Conservation (phyloP, 306 rosid genomes). For the Prunus salicina region DNA sequence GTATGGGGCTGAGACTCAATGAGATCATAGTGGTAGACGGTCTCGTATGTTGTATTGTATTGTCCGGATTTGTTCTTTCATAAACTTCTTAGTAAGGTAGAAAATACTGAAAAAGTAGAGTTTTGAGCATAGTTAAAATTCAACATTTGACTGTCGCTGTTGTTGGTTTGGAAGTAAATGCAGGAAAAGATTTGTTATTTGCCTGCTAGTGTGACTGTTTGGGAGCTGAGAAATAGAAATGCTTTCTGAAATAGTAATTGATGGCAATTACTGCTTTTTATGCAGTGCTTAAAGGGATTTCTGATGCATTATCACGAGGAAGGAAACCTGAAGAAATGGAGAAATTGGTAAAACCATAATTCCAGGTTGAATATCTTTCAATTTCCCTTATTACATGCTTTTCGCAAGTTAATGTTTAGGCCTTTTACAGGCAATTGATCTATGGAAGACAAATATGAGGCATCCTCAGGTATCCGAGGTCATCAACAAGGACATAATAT, state of each 20-base stretch:
- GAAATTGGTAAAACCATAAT: constrained; percentile 44
- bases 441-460: constrained; percentile 67
- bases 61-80: background rate
- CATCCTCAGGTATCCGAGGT: constrained; percentile 61
- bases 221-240: background rate
- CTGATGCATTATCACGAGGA: constrained; percentile 87
- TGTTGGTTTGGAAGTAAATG: background rate
- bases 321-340: constrained; percentile 84
- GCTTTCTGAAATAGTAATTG: background rate
- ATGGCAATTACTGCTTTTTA: constrained; percentile 22
- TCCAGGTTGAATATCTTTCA: background rate
- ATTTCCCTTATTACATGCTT: constrained; percentile 1
- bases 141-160: background rate
- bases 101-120: background rate
- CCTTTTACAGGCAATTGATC: constrained; percentile 41
- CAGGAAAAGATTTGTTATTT: background rate
- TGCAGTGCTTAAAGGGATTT: constrained; percentile 88
- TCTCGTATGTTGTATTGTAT: background rate
- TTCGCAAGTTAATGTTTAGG: constrained; percentile 3
- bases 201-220: background rate
- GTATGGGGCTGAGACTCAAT: background rate
- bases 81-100: background rate
- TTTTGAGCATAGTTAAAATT: too few species aligned
- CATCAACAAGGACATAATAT: constrained; percentile 80
- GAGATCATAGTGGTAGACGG: background rate